Base-by-base conservation (phyloP, 768 basidiomycete genomes). In the Floccularia luteovirens region DNA sequence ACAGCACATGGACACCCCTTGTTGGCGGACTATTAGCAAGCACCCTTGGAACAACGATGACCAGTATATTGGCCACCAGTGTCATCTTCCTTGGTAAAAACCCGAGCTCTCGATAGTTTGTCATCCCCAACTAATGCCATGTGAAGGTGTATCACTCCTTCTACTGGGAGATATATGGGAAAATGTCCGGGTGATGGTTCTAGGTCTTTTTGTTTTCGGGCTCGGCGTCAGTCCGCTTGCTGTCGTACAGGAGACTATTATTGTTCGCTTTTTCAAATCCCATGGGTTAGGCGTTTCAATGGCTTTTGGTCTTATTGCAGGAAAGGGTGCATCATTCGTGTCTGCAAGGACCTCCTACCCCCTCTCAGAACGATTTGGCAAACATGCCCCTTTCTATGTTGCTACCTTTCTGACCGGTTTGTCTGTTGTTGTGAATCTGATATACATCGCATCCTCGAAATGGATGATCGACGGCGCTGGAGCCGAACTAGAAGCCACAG, bases 211-310 rank as follows among this genome's bases (percentile, higher is more conserved):
- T 48, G 60, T 88, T 31, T 90, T 85, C 50, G 89, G 88, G 5
- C 62, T 90, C 2, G 88, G 87, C 2, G 68, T 86, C 31, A 81
- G 82, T 48, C 89, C 89, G 0, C 64, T 91, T 4, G 78, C 86
- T 1, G 88, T 91, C 5, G 79, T 84, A 1, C 89, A 85, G 61
- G 88, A 90, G 57, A 82, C 82, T 4, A 88, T 89, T 47, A 85
- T 90, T 38, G 82, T 88, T 31, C 80, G 82, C 19, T 85, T 85
- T 62, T 90, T 88, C 66, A 75, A 73, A 46, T 73, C 78, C 0
- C 82, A 79, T 53, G 83, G 83, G 1, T 65, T 90, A 1, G 88
- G 83, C 1, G 64, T 81, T 5, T 82, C 83, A 1, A 75, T 91
- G 62, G 86, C 86, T 0, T 67, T 90, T n/a, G 89, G 88, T 16